These are phyloP conservation scores for Ampelocalamus luodianensis DNA, from an alignment of 176 grass and related monocot species.

Conservation along the genomic window DNA sequence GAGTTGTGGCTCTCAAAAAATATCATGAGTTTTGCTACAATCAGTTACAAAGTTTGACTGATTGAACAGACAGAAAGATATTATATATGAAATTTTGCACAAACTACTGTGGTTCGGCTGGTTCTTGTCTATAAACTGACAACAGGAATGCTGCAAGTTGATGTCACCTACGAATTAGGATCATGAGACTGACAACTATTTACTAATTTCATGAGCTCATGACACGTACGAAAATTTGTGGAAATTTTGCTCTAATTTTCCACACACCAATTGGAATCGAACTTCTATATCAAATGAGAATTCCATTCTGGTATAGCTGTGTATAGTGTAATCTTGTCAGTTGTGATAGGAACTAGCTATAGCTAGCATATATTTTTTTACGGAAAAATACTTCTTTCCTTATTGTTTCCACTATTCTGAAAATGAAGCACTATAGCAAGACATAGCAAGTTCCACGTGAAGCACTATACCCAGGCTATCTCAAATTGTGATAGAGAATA, in stretches of 20 bases:
- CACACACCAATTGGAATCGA: background rate
- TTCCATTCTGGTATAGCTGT: background rate
- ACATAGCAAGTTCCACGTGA: background rate
- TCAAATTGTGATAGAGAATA: background rate
- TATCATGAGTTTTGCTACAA: background rate
- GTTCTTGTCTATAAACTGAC: background rate
- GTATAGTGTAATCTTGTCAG: background rate
- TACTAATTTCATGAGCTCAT: background rate
- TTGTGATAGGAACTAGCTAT: constrained; percentile 14
- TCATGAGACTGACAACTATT: background rate
- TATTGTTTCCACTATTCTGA: background rate
- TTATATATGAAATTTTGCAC: background rate
- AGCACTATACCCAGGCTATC: background rate
- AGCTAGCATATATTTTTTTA: background rate
- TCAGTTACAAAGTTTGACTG: background rate
- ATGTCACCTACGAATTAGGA: background rate
- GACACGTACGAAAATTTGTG: background rate
- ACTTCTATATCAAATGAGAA: background rate
- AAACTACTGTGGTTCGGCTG: background rate
- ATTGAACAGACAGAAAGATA: background rate
- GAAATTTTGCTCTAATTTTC: background rate
- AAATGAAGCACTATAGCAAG: background rate
- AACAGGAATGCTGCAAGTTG: background rate
- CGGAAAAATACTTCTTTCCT: background rate
- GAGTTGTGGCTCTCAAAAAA: background rate